Conservation (phyloP, 345 rosid genomes). For the Ricinus communis region DNA sequence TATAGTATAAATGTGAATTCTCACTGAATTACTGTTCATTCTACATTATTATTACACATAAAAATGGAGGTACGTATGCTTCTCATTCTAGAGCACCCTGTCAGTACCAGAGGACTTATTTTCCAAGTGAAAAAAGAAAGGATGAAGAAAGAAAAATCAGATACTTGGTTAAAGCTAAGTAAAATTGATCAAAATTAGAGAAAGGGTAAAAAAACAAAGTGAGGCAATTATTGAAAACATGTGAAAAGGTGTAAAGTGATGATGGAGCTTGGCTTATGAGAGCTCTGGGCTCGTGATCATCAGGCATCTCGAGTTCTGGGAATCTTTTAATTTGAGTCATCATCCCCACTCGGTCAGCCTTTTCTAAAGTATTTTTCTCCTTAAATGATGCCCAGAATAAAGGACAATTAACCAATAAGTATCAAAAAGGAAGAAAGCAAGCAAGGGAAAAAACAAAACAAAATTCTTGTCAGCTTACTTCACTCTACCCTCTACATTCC, state of each 20-base stretch:
- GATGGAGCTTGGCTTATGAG: not conserved
- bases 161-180: not conserved
- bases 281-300: not conserved
- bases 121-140: not conserved
- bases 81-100: no score
- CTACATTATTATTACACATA: no score
- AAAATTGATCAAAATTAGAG: not conserved
- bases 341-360: slow-evolving; percentile 30
- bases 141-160: not conserved
- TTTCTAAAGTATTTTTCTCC: slow-evolving; percentile 13
- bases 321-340: slow-evolving; percentile 41
- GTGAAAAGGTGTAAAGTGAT: slow-evolving; percentile 1
- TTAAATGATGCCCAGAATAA: slow-evolving; percentile 14
- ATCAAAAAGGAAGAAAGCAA: no score
- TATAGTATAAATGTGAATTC: no score
- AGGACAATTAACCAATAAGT: not conserved
- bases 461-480: slow-evolving; percentile 27
- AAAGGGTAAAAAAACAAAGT: slow-evolving; percentile 1
- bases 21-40: no score
- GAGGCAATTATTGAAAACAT: slow-evolving; percentile 11
- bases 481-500: slow-evolving; percentile 18
- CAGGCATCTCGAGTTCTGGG: slow-evolving; percentile 1
- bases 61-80: no score
- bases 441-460: not conserved
- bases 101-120: no score